A percentile compares a stretch with the other conserved stretches of the same genome.
Evolutionary conservation across 768 basidiomycete species (phyloP).

Genomic region (Tremella fuciformis): DNA sequence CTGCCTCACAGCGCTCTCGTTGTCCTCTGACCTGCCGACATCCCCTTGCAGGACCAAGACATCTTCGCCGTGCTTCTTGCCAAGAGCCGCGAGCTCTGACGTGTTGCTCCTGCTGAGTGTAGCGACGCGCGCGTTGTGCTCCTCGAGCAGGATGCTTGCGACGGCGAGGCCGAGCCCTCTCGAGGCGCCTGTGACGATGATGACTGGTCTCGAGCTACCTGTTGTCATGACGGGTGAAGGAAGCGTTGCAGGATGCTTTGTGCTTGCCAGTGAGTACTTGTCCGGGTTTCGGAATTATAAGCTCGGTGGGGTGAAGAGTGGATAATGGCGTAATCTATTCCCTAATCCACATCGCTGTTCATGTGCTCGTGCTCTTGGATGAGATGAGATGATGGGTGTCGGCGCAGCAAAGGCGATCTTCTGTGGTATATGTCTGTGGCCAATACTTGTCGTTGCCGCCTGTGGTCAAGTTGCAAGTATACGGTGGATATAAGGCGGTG

Average conservation of each 20-base stretch:
- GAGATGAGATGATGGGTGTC: too few species aligned
- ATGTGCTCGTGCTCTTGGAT: too few species aligned
- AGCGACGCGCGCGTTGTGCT: slow-evolving; percentile 67
- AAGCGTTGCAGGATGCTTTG: not conserved
- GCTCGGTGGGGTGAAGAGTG: too few species aligned
- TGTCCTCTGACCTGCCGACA: slow-evolving; percentile 55
- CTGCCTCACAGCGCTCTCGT: slow-evolving; percentile 57
- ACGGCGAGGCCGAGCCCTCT: slow-evolving; percentile 78
- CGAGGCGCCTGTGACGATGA: slow-evolving; percentile 79
- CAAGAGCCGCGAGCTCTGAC: slow-evolving; percentile 59
- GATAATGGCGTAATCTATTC: too few species aligned
- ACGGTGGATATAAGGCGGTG: too few species aligned
- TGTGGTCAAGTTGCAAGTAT: too few species aligned
- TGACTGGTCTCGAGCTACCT: slow-evolving; percentile 55
- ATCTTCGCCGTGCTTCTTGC: slow-evolving; percentile 24
- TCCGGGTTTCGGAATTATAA: too few species aligned
- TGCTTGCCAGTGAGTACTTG: not conserved
- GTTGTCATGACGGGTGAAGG: slow-evolving; percentile 1
- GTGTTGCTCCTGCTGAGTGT: slow-evolving; percentile 70
- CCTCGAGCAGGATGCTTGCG: slow-evolving; percentile 63
- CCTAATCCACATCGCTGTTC: too few species aligned
- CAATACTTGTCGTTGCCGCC: too few species aligned
- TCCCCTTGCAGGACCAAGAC: slow-evolving; percentile 56
- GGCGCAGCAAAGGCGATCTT: too few species aligned
- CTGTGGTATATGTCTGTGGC: too few species aligned